A percentile compares a stretch with the other conserved stretches of the same genome.
Evolutionary conservation across 202 grass and related monocot genomes (phyloP).

Genomic region (Dendrocalamus latiflorus): DNA sequence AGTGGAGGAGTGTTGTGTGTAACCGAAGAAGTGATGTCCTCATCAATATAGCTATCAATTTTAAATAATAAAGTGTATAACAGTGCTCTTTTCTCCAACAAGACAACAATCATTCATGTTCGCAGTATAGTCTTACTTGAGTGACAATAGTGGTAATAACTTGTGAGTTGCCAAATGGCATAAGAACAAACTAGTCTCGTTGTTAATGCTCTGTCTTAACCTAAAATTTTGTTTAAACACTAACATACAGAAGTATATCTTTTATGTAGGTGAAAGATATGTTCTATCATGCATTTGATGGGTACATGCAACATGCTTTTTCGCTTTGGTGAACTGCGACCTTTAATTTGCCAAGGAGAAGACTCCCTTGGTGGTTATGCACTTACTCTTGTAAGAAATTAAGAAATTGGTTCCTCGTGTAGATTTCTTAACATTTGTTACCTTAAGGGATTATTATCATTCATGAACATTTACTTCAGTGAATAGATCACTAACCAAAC

Average conservation of each 20-base stretch:
- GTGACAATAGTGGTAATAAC: neutral
- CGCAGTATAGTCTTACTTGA: neutral
- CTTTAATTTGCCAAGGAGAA: conserved; percentile 91
- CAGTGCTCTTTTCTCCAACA: too few relatives aligned
- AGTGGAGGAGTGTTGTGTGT: too few relatives aligned
- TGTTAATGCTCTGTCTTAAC: neutral
- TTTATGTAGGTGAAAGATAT: conserved; percentile 76
- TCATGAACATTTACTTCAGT: conserved; percentile 2
- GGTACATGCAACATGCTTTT: conserved; percentile 95
- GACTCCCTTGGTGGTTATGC: conserved; percentile 95
- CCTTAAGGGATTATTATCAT: conserved; percentile 21
- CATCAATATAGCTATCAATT: too few relatives aligned
- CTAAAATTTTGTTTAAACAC: neutral
- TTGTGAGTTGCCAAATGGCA: neutral
- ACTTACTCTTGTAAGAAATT: conserved; percentile 79
- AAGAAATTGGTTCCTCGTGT: conserved; percentile 13
- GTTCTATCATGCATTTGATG: conserved; percentile 99
- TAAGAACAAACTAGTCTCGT: neutral
- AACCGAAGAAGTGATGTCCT: too few relatives aligned
- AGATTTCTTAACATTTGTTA: conserved; percentile 6
- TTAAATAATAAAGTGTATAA: too few relatives aligned
- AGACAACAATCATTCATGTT: neutral
- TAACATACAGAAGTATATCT: conserved; percentile 11
- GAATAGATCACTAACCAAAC: conserved; percentile 36
- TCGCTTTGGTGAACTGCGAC: conserved; percentile 85